Evolutionary conservation across 192 early-diverging fungal species (phyloP).

Genomic region (Rhizoclosmatium globosum): DNA sequence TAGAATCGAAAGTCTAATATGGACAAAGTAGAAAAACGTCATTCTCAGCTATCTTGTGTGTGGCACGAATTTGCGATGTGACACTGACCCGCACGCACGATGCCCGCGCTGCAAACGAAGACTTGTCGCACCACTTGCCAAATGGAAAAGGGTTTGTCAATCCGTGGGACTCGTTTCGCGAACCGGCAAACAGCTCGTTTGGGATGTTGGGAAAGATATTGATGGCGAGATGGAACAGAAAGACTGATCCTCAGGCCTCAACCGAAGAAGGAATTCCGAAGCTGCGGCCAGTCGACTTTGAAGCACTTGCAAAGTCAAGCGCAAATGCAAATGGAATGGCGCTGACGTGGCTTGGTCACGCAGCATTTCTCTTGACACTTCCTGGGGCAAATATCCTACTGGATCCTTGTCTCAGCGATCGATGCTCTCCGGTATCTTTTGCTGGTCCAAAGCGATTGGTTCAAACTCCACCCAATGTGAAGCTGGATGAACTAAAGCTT

Average conservation of each 20-base stretch:
- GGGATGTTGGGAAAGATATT: neutral
- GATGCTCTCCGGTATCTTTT: slow-evolving; percentile 74
- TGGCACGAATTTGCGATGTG: no score
- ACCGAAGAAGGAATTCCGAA: neutral
- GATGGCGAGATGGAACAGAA: neutral
- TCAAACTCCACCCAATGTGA: slow-evolving; percentile 66
- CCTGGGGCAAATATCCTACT: slow-evolving; percentile 72
- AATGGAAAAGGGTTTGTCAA: slow-evolving; percentile 57
- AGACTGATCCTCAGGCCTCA: neutral
- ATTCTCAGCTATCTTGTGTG: no score
- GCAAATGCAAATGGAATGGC: slow-evolving; percentile 42
- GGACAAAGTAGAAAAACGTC: neutral
- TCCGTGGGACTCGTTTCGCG: slow-evolving; percentile 62
- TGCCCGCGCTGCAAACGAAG: neutral
- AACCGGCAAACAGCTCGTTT: slow-evolving; percentile 28
- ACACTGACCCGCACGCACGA: neutral
- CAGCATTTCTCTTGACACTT: slow-evolving; percentile 69
- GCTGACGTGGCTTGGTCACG: slow-evolving; percentile 67
- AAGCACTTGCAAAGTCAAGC: slow-evolving; percentile 24
- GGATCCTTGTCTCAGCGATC: slow-evolving; percentile 76
- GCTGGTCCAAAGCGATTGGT: slow-evolving; percentile 74
- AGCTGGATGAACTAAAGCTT: slow-evolving; percentile 76
- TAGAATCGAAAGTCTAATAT: no score
- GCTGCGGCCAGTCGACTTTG: slow-evolving; percentile 45
- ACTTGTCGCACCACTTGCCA: neutral